phyloP scores from a whole-genome alignment of 345 rosid genomes.

The Physaria fendleri region DNA sequence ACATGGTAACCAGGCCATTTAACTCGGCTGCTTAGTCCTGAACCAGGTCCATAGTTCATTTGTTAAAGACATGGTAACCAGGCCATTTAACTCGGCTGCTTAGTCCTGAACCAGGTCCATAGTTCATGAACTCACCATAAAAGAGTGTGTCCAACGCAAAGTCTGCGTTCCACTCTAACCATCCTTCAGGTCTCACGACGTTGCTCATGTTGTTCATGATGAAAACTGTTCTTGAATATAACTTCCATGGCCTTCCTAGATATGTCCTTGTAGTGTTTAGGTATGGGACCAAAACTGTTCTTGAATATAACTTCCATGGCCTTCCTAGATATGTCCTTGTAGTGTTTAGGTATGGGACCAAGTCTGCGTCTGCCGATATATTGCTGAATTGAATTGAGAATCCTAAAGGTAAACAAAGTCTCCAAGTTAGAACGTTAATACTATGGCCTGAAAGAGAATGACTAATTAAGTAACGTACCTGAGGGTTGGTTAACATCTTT shows the following conservation, averaged over 20 bases:
- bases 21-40: slow-evolving; percentile 44
- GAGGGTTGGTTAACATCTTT: slow-evolving; percentile 58
- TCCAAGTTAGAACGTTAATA: not conserved
- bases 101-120: slow-evolving; percentile 58
- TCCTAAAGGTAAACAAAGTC: slow-evolving; percentile 34
- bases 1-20: slow-evolving; percentile 79
- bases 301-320: slow-evolving; percentile 84
- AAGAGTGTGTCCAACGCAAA: slow-evolving; percentile 58
- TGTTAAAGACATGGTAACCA: slow-evolving; percentile 53
- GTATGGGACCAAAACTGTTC: slow-evolving; percentile 51
- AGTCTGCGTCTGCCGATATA: slow-evolving; percentile 58
- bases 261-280: slow-evolving; percentile 50
- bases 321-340: slow-evolving; percentile 72
- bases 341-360: slow-evolving; percentile 40
- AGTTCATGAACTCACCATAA: slow-evolving; percentile 69
- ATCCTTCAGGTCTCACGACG: slow-evolving; percentile 66
- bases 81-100: slow-evolving; percentile 66
- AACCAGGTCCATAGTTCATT: slow-evolving; percentile 64
- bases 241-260: slow-evolving; percentile 93
- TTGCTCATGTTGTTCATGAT: slow-evolving; percentile 56
- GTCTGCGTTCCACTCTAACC: slow-evolving; percentile 70
- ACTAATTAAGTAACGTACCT: slow-evolving; percentile 38
- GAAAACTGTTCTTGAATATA: slow-evolving; percentile 66
- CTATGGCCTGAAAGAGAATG: not conserved
- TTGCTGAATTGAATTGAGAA: slow-evolving; percentile 88